A percentile compares a stretch with the other conserved stretches of the same genome.
phyloP scores from a whole-genome alignment of 1,284 basidiomycete species.

The Moesziomyces globuligerus region DNA sequence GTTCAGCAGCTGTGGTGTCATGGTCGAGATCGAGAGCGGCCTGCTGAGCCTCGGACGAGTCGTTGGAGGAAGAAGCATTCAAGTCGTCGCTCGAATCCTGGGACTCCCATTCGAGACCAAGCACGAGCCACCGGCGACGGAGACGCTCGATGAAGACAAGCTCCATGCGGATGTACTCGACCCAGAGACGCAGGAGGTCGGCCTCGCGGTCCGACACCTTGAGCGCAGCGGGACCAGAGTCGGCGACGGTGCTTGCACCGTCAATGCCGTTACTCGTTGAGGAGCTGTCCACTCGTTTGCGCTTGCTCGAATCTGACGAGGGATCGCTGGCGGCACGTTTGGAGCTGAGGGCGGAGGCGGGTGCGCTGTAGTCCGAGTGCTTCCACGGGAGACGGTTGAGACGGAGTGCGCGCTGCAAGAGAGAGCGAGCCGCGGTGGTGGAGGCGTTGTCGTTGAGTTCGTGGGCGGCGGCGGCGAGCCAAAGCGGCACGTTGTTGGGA shows the following conservation, averaged over 20 bases:
- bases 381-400: slow-evolving; percentile 54
- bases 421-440: slow-evolving; percentile 78
- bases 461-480: slow-evolving; percentile 85
- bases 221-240: slow-evolving; percentile 35
- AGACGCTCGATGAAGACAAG: slow-evolving; percentile 86
- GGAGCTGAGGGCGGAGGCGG: background rate
- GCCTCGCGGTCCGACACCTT: slow-evolving; percentile 45
- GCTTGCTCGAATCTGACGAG: slow-evolving; percentile 15
- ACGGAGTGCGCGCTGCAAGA: slow-evolving; percentile 86
- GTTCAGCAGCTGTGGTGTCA: slow-evolving; percentile 1
- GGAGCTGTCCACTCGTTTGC: slow-evolving; percentile 5
- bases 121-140: slow-evolving; percentile 80
- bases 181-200: slow-evolving; percentile 59
- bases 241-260: background rate
- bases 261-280: background rate
- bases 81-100: background rate
- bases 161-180: slow-evolving; percentile 82
- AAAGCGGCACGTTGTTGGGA: slow-evolving; percentile 80
- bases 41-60: slow-evolving; percentile 25
- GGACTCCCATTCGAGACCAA: slow-evolving; percentile 72
- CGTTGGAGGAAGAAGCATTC: slow-evolving; percentile 9
- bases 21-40: slow-evolving; percentile 34
- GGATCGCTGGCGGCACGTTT: slow-evolving; percentile 19
- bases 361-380: background rate
- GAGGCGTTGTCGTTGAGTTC: slow-evolving; percentile 82